Conservation (phyloP, 2,329 filamentous ascomycete genomes). For the Aspergillus udagawae region DNA sequence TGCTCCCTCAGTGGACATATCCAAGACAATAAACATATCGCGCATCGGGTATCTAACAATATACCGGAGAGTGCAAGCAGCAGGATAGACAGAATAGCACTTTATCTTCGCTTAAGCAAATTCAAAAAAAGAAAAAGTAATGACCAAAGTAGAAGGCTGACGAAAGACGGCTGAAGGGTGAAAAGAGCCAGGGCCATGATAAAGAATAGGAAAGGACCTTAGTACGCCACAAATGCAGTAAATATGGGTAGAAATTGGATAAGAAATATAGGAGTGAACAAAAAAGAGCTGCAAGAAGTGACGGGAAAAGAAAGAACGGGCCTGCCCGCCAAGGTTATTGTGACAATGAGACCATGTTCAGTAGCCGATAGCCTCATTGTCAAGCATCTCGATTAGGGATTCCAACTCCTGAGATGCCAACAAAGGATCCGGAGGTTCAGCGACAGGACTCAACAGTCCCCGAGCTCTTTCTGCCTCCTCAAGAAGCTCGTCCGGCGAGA, state of each 20-base stretch:
- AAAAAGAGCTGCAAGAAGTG: neutral
- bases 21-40: slow-evolving; percentile 6
- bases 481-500: slow-evolving; percentile 63
- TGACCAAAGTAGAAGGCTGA: neutral
- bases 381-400: neutral
- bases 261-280: neutral
- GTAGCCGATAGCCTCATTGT: neutral
- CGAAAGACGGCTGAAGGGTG: too few relatives aligned
- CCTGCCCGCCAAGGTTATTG: neutral
- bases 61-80: slow-evolving; percentile 7
- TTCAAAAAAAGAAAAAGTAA: neutral
- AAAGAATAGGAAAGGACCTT: slow-evolving; percentile 14
- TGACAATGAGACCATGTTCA: neutral
- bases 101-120: slow-evolving; percentile 6
- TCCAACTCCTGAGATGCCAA: neutral
- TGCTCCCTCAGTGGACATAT: neutral
- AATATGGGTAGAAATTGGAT: neutral
- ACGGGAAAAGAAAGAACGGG: neutral
- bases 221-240: neutral
- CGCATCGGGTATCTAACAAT: slow-evolving; percentile 28
- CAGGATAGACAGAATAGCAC: neutral
- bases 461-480: slow-evolving; percentile 29
- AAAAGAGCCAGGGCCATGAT: neutral
- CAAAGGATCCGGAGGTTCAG: neutral
- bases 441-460: slow-evolving; percentile 30